A percentile compares a stretch with the other conserved stretches of the same genome.
Evolutionary conservation across 495 filamentous ascomycete genomes (phyloP).

Genomic region (Lineolata rhizophorae): DNA sequence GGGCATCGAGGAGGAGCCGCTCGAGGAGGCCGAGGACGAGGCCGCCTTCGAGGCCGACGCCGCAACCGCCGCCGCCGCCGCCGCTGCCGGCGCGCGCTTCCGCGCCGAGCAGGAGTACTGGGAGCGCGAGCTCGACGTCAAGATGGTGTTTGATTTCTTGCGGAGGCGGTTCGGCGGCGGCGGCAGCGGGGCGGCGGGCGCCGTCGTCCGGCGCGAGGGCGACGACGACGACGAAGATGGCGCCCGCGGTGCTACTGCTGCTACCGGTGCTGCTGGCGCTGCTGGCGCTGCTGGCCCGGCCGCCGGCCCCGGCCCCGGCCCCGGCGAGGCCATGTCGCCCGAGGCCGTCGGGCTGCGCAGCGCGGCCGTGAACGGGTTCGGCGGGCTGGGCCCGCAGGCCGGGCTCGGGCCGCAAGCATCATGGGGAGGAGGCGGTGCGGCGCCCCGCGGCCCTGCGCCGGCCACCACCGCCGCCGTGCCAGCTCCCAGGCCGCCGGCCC

Average conservation of each 20-base stretch:
- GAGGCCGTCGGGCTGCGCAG: no score
- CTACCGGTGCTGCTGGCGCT: constrained; percentile 1
- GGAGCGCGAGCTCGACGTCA: constrained; percentile 69
- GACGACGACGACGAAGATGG: not conserved
- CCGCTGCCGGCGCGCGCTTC: constrained; percentile 4
- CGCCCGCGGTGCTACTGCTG: constrained; percentile 4
- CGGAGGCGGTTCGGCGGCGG: constrained; percentile 38
- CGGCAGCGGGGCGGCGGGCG: constrained; percentile 1
- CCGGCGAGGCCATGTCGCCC: no score
- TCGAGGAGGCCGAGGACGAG: constrained; percentile 8
- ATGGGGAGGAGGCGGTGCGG: no score
- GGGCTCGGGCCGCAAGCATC: no score
- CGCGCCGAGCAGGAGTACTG: constrained; percentile 40
- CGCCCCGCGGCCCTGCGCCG: constrained; percentile 7
- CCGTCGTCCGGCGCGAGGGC: not conserved
- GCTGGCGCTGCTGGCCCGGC: constrained; percentile 12
- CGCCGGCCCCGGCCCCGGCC: constrained; percentile 15
- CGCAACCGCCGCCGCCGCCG: constrained; percentile 7
- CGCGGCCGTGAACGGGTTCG: no score
- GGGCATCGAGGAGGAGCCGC: constrained; percentile 42
- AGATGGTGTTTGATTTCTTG: constrained; percentile 74
- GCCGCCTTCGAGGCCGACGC: constrained; percentile 4
- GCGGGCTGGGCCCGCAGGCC: no score
- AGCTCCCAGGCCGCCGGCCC: constrained; percentile 4
- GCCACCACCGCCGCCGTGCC: not conserved